Conservation (phyloP, 1,284 basidiomycete species). For the Sphagnurus paluster region DNA sequence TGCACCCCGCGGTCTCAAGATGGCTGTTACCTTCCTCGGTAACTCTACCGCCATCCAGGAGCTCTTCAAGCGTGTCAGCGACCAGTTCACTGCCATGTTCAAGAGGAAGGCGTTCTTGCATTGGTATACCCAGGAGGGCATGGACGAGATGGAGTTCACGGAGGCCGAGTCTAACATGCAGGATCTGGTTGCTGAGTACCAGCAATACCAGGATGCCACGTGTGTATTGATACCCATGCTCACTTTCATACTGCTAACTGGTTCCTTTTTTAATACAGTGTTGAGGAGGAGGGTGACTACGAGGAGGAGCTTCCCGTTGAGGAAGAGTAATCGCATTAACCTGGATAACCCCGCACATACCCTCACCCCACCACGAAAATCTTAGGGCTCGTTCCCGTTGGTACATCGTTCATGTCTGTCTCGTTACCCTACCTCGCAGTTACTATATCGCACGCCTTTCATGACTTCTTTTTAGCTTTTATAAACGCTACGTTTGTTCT, state of each 20-base stretch:
- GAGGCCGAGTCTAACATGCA: constrained; percentile 98
- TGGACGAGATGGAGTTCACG: constrained; percentile 99
- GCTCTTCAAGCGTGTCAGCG: constrained; percentile 95
- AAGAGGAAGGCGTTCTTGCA: constrained; percentile 99
- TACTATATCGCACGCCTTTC: constrained; percentile 33
- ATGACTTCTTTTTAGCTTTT: constrained; percentile 27
- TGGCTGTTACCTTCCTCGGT: constrained; percentile 96
- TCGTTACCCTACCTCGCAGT: constrained; percentile 25
- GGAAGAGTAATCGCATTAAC: constrained; percentile 47
- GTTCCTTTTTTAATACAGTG: constrained; percentile 37
- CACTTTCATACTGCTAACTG: constrained; percentile 6
- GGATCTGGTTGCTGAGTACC: constrained; percentile 91
- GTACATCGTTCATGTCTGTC: constrained; percentile 16
- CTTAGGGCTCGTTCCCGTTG: constrained; percentile 16
- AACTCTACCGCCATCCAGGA: constrained; percentile 98
- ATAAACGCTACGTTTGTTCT: constrained; percentile 17
- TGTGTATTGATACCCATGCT: constrained; percentile 35
- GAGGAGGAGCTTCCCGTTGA: constrained; percentile 68
- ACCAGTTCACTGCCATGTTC: constrained; percentile 99
- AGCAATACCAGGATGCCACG: constrained; percentile 97
- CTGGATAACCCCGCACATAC: constrained; percentile 15
- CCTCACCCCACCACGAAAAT: constrained; percentile 18
- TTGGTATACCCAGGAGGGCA: constrained; percentile 98
- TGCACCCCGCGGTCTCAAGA: constrained; percentile 89
- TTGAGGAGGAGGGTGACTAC: constrained; percentile 82